Evolutionary conservation across 2,329 filamentous ascomycete species (phyloP).

Genomic region (Ascochyta clinopodiicola): DNA sequence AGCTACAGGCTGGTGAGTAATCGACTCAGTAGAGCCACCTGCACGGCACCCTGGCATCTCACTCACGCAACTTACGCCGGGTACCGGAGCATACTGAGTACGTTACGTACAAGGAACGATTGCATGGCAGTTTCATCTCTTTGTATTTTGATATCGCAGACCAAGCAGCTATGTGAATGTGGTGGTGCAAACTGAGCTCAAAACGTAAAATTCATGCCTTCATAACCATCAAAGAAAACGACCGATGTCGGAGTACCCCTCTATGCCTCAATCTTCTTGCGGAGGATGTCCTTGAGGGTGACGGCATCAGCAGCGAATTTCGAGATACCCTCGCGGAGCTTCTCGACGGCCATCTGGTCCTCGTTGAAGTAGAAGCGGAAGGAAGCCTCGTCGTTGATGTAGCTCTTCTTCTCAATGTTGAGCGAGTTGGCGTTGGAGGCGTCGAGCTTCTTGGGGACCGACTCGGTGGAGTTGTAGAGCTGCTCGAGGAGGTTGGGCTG

Average conservation of each 20-base stretch:
- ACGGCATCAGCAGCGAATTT: slow-evolving; percentile 97
- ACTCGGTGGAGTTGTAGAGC: slow-evolving; percentile 80
- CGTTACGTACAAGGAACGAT: slow-evolving; percentile 6
- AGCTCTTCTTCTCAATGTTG: slow-evolving; percentile 85
- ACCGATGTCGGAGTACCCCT: slow-evolving; percentile 35
- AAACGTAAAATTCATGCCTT: slow-evolving; percentile 32
- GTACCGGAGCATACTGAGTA: neutral
- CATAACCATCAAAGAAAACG: slow-evolving; percentile 22
- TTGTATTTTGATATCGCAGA: slow-evolving; percentile 28
- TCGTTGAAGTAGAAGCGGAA: slow-evolving; percentile 99
- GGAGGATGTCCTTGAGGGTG: slow-evolving; percentile 90
- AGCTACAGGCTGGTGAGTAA: no score
- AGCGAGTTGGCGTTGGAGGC: slow-evolving; percentile 68
- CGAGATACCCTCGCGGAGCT: slow-evolving; percentile 98
- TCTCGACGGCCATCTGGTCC: slow-evolving; percentile 99
- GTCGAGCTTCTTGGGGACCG: slow-evolving; percentile 93
- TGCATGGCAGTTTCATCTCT: slow-evolving; percentile 14
- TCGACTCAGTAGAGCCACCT: no score
- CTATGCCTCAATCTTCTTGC: slow-evolving; percentile 74
- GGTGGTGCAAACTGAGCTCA: slow-evolving; percentile 17
- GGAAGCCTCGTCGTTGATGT: slow-evolving; percentile 84
- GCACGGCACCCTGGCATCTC: no score
- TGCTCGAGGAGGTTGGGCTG: slow-evolving; percentile 93
- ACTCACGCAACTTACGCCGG: no score
- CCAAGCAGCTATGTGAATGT: slow-evolving; percentile 17